A percentile compares a stretch with the other conserved stretches of the same genome.
Evolutionary conservation across 2,329 filamentous ascomycete genomes (phyloP).

Genomic region (Neurospora sp.): DNA sequence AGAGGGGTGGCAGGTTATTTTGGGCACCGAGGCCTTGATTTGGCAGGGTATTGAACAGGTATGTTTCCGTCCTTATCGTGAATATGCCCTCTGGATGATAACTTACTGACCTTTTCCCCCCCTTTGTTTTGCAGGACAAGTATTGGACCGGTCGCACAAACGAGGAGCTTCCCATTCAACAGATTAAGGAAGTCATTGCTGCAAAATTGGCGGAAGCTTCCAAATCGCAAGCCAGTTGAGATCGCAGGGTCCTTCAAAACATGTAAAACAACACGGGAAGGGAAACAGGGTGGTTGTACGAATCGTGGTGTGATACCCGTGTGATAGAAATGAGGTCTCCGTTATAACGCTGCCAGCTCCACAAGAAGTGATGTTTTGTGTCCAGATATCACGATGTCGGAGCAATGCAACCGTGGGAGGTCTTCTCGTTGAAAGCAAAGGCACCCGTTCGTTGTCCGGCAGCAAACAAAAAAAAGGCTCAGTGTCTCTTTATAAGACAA

Average conservation of each 20-base stretch:
- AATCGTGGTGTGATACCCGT: neutral
- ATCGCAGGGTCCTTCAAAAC: neutral
- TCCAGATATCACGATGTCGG: neutral
- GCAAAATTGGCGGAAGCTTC: slow-evolving; percentile 28
- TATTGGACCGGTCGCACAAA: slow-evolving; percentile 56
- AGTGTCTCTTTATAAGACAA: neutral
- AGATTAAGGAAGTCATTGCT: slow-evolving; percentile 44
- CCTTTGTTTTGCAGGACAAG: slow-evolving; percentile 24
- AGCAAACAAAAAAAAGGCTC: neutral
- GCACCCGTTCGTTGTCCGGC: neutral
- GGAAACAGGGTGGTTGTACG: neutral
- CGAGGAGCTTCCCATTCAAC: slow-evolving; percentile 47
- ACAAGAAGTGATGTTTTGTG: neutral
- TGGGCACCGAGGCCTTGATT: slow-evolving; percentile 68
- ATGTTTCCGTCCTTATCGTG: neutral
- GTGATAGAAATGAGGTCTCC: neutral
- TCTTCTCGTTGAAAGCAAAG: neutral
- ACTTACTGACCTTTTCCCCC: slow-evolving; percentile 1
- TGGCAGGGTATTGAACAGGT: slow-evolving; percentile 65
- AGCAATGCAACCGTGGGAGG: neutral
- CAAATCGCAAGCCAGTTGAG: slow-evolving; percentile 7
- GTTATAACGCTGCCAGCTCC: neutral
- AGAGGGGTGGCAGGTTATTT: slow-evolving; percentile 61
- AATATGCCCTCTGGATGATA: neutral
- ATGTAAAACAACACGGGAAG: neutral